A percentile compares a stretch with the other conserved stretches of the same genome.
phyloP scores from a whole-genome alignment of 2,329 filamentous ascomycete genomes.

The Cladophialophora psammophila region DNA sequence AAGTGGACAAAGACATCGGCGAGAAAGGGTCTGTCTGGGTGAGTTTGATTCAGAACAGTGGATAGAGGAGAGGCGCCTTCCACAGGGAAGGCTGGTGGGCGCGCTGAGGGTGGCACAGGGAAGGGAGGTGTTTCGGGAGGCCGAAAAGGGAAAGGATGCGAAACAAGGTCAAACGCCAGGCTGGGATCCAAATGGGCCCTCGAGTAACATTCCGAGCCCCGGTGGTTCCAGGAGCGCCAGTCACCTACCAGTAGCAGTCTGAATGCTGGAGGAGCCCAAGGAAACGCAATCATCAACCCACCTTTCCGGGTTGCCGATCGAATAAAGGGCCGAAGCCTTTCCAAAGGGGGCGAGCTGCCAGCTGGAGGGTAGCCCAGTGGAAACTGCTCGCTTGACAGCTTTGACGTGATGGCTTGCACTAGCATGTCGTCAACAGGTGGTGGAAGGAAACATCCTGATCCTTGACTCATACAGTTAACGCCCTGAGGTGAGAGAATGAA shows the following conservation, averaged over 20 bases:
- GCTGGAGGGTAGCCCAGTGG: background rate
- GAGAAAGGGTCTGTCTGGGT: background rate
- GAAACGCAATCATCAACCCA: conserved; percentile 8
- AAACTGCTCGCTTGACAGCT: conserved; percentile 20
- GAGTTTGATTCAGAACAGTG: background rate
- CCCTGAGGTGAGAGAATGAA: background rate
- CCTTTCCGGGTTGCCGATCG: conserved; percentile 16
- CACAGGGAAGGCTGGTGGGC: conserved; percentile 19
- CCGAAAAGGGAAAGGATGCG: conserved; percentile 31
- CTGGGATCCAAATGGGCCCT: conserved; percentile 4
- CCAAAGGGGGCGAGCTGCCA: background rate
- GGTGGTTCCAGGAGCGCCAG: background rate
- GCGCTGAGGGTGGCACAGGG: conserved; percentile 31
- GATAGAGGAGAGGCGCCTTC: conserved; percentile 9
- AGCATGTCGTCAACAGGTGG: conserved; percentile 26
- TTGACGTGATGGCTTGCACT: conserved; percentile 24
- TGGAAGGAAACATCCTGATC: conserved; percentile 26
- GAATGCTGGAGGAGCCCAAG: background rate
- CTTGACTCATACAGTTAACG: conserved; percentile 16
- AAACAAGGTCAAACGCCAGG: conserved; percentile 26
- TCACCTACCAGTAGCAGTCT: background rate
- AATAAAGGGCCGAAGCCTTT: conserved; percentile 4
- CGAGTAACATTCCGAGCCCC: conserved; percentile 6
- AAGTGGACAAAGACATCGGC: conserved; percentile 11
- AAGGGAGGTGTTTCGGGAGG: conserved; percentile 35